These are phyloP conservation scores for Vanderwaltozyma polyspora DNA, from an alignment of 805 yeast genomes.

Conservation along the genomic window DNA sequence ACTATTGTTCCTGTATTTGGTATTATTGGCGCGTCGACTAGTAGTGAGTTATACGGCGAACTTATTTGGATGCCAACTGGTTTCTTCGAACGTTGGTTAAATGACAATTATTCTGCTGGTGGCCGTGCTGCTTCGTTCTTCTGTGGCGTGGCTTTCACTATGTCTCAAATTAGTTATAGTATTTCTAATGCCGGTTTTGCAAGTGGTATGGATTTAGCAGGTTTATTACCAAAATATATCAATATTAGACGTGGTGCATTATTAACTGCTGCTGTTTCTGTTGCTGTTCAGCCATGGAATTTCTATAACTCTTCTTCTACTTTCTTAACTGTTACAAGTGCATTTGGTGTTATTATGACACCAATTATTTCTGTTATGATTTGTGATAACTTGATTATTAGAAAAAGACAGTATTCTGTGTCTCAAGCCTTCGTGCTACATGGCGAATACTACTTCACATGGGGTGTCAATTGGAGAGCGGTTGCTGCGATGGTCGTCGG, in stretches of 20 bases:
- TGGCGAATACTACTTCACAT: slow-evolving; percentile 29
- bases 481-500: slow-evolving; percentile 27
- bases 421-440: slow-evolving; percentile 18
- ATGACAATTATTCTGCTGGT: slow-evolving; percentile 24
- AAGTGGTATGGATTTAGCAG: slow-evolving; percentile 37
- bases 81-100: slow-evolving; percentile 23
- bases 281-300: slow-evolving; percentile 31
- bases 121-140: slow-evolving; percentile 32
- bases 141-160: slow-evolving; percentile 29
- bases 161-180: slow-evolving; percentile 32
- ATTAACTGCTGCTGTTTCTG: slow-evolving; percentile 26
- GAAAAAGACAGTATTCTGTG: slow-evolving; percentile 29
- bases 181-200: slow-evolving; percentile 31
- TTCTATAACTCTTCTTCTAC: slow-evolving; percentile 29
- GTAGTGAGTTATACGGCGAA: slow-evolving; percentile 26
- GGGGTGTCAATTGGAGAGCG: slow-evolving; percentile 32
- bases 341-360: slow-evolving; percentile 30
- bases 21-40: slow-evolving; percentile 32
- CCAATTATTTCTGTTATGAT: slow-evolving; percentile 31
- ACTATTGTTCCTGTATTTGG: slow-evolving; percentile 35
- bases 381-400: slow-evolving; percentile 31
- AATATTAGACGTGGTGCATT: slow-evolving; percentile 33
- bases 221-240: slow-evolving; percentile 30
- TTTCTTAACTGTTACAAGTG: slow-evolving; percentile 30
- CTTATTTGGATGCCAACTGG: slow-evolving; percentile 31